Percentiles rank a stretch among this genome's conserved stretches.
These are phyloP conservation scores for Leishmania tarentolae DNA, from an alignment of 208 protist species.

Conservation along the genomic window DNA sequence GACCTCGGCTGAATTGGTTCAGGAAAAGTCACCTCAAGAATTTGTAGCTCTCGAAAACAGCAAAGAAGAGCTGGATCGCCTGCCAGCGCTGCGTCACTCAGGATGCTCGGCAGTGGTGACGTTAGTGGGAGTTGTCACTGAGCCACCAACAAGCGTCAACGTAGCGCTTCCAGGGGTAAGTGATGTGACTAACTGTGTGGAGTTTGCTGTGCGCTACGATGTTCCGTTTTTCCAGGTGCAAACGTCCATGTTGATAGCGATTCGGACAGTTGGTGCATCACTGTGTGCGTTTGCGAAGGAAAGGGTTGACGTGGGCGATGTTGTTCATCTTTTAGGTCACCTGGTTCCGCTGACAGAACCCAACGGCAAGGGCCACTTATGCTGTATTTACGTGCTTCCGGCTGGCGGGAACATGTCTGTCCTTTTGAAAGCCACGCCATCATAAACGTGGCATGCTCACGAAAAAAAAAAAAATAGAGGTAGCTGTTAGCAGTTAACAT, in stretches of 20 bases:
- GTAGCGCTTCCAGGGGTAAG: conserved; percentile 13
- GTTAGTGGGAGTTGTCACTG: conserved; percentile 49
- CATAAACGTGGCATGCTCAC: background rate
- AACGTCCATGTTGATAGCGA: conserved; percentile 33
- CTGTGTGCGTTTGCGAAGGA: conserved; percentile 54
- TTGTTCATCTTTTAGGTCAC: conserved; percentile 85
- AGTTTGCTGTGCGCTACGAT: conserved; percentile 64
- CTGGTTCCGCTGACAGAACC: conserved; percentile 38
- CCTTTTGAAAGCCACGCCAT: conserved; percentile 9
- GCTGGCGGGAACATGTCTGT: conserved; percentile 84
- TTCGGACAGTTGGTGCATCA: conserved; percentile 68
- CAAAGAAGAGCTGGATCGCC: conserved; percentile 34
- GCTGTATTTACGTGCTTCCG: conserved; percentile 68
- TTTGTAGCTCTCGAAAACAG: conserved; percentile 53
- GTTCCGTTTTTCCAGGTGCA: conserved; percentile 49
- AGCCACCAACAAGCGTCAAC: conserved; percentile 5
- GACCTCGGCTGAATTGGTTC: conserved; percentile 66
- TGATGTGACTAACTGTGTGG: conserved; percentile 36
- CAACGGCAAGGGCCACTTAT: background rate
- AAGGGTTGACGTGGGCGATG: conserved; percentile 60
- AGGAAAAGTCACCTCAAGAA: conserved; percentile 77
- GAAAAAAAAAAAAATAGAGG: conserved; percentile 6
- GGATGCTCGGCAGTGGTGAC: conserved; percentile 69
- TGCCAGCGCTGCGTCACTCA: conserved; percentile 42
- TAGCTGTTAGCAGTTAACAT: background rate